Evolutionary conservation across 306 rosid genomes (phyloP).

Genomic region (Pyrus communis): DNA sequence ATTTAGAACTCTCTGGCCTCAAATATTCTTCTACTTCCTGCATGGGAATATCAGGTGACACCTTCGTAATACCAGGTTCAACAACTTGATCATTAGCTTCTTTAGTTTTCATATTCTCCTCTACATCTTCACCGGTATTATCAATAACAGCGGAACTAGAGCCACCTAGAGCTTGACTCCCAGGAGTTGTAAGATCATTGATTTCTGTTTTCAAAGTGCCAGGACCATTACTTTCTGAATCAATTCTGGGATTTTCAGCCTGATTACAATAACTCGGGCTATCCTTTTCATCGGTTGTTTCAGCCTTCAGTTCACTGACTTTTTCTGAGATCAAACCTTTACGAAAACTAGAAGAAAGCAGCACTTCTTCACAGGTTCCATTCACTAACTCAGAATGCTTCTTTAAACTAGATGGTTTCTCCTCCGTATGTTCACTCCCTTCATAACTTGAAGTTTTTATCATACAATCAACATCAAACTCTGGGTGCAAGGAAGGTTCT

Average conservation of each 20-base stretch:
- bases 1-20: slow-evolving; percentile 26
- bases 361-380: slow-evolving; percentile 22
- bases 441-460: neutral
- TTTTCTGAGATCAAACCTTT: slow-evolving; percentile 3
- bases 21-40: slow-evolving; percentile 40
- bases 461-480: slow-evolving; percentile 23
- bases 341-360: slow-evolving; percentile 15
- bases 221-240: slow-evolving; percentile 10
- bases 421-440: neutral
- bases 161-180: slow-evolving; percentile 22
- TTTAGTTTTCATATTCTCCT: slow-evolving; percentile 33
- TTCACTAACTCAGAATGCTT: slow-evolving; percentile 22
- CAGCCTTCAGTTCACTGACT: slow-evolving; percentile 27
- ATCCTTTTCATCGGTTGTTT: slow-evolving; percentile 24
- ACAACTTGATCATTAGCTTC: slow-evolving; percentile 25
- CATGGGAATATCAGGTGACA: slow-evolving; percentile 14
- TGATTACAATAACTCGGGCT: slow-evolving; percentile 8
- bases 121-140: slow-evolving; percentile 27
- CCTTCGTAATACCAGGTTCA: slow-evolving; percentile 15
- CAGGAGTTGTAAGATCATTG: slow-evolving; percentile 12
- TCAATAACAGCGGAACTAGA: slow-evolving; percentile 16
- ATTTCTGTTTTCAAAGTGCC: neutral
- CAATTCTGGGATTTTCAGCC: slow-evolving; percentile 24
- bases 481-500: slow-evolving; percentile 8
- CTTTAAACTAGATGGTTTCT: slow-evolving; percentile 19